Evolutionary conservation across 1,284 basidiomycete genomes (phyloP).

Genomic region (Puccinia polysora): DNA sequence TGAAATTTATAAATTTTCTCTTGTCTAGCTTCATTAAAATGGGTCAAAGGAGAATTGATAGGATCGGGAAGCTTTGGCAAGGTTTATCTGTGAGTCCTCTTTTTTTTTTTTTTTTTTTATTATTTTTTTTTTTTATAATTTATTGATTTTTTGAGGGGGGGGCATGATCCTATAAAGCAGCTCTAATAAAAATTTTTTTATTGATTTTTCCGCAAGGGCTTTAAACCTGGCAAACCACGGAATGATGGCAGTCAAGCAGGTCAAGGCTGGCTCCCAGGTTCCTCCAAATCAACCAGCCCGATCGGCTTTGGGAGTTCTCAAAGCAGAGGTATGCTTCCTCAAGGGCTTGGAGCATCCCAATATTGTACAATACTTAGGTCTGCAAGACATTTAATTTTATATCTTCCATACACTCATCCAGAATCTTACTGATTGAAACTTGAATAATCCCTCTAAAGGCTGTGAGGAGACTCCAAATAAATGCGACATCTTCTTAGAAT

Average conservation of each 20-base stretch:
- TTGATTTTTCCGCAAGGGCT: slow-evolving; percentile 55
- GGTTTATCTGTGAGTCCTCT: slow-evolving; percentile 65
- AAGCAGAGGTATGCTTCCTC: slow-evolving; percentile 87
- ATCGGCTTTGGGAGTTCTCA: slow-evolving; percentile 84
- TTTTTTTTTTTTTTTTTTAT: background rate
- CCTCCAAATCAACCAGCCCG: slow-evolving; percentile 81
- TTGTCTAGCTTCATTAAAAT: slow-evolving; percentile 78
- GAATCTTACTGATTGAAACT: background rate
- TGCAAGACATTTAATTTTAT: slow-evolving; percentile 45
- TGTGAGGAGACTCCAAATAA: slow-evolving; percentile 85
- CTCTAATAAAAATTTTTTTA: background rate
- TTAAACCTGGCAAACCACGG: slow-evolving; percentile 96
- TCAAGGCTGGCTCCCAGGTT: slow-evolving; percentile 77
- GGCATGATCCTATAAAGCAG: background rate
- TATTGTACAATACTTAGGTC: slow-evolving; percentile 91
- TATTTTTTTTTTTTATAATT: background rate
- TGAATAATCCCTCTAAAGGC: slow-evolving; percentile 46
- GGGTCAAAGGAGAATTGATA: slow-evolving; percentile 95
- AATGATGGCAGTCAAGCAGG: slow-evolving; percentile 99
- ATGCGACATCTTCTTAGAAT: slow-evolving; percentile 97
- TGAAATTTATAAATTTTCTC: slow-evolving; percentile 6
- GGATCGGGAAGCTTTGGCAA: slow-evolving; percentile 94
- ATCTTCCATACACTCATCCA: background rate
- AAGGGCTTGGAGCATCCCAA: slow-evolving; percentile 95
- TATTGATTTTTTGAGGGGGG: background rate